Base-by-base conservation (phyloP, 176 grass and related monocot species). In the Pontederia crassipes region DNA sequence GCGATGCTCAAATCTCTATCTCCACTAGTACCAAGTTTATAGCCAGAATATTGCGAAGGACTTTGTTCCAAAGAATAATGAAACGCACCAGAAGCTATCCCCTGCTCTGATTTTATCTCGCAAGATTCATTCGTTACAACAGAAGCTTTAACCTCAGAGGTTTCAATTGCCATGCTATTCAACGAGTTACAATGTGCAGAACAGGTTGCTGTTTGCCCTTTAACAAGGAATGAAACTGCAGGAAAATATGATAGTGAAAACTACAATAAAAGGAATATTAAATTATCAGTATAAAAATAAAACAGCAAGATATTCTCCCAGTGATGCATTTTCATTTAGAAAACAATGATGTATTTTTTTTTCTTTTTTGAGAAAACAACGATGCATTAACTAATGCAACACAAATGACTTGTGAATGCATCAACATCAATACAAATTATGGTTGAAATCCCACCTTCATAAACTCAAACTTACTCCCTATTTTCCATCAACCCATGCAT, bases 221-320 rank as follows among this genome's bases (percentile, higher is more conserved):
- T 97, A 28, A 49, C 57, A 16, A 95, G 78, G 49, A 95, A 87
- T 61, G 90, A 90, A 58, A 90, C 90, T 87, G 80, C 52, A 76
- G 32, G 52, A 72, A 62, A 17, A 45, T 49, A 74, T 55, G 55
- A 20, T 72, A 64, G 2, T 45, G 45, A 72, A 32, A 52, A 67
- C 32, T 15, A 46, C 0, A 4, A 65, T 71, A 28, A 24, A 70
- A 71, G 40, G 9, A 71, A 79, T 14, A 14, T 47, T 52, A 82
- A 65, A 18, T 40, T 3, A 40, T 40, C 32, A 40, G 32, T 40
- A 40, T 40, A 40, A 40, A 7, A 40, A 40, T 40, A 40, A 40
- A 1, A 40, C 32, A 40, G 2, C 32, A 40, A 40, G 32, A 40
- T 3, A 4, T 40, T 40, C 2, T 40, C 32, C 32, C 32, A 40